A percentile compares a stretch with the other conserved stretches of the same genome.
Evolutionary conservation across 306 rosid species (phyloP).

Genomic region (Luffa aegyptiaca): DNA sequence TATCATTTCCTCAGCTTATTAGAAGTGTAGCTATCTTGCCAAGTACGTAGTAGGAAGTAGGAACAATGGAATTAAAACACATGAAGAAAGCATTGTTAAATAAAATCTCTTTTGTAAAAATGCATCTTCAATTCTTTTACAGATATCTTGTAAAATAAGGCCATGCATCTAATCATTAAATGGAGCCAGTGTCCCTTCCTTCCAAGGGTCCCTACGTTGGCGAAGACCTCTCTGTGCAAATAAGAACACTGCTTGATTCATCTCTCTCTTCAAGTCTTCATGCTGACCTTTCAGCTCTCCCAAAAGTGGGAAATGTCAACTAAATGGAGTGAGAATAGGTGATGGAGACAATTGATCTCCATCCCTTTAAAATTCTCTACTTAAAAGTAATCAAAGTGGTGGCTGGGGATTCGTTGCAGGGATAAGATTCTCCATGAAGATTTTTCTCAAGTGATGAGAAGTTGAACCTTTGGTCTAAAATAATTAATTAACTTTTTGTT

Average conservation of each 20-base stretch:
- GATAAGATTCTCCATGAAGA: neutral
- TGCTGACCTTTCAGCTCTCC: neutral
- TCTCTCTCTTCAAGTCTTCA: neutral
- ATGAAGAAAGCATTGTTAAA: neutral
- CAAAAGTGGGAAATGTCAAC: neutral
- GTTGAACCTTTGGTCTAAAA: neutral
- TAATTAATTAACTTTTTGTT: neutral
- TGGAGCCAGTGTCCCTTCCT: neutral
- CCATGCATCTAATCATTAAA: neutral
- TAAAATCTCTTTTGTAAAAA: neutral
- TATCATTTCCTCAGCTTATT: neutral
- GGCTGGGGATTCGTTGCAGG: neutral
- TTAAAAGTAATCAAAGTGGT: neutral
- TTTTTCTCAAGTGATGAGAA: neutral
- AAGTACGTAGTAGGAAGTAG: neutral
- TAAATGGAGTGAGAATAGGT: neutral
- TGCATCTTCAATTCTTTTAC: neutral
- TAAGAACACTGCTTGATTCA: neutral
- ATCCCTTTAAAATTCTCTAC: neutral
- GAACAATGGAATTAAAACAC: neutral
- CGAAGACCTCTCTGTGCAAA: neutral
- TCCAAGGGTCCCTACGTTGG: neutral
- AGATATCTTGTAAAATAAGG: neutral
- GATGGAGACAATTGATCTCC: neutral
- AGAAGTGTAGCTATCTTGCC: neutral